A percentile compares a stretch with the other conserved stretches of the same genome.
Evolutionary conservation across 2,329 filamentous ascomycete genomes (phyloP).

Genomic region (Ceratocystis ficicola): DNA sequence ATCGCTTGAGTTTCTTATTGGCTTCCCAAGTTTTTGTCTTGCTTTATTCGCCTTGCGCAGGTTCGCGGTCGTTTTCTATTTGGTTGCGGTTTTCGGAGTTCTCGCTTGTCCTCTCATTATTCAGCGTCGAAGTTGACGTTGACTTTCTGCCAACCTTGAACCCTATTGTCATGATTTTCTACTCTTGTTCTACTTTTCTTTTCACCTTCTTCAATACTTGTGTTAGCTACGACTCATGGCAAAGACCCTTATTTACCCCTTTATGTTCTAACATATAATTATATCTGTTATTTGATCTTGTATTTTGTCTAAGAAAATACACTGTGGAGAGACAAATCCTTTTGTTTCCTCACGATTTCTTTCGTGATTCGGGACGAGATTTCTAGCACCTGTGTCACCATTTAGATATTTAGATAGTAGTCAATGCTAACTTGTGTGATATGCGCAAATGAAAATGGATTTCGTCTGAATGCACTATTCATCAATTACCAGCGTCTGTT

Average conservation of each 20-base stretch:
- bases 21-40: not conserved
- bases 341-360: too few species aligned
- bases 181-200: not conserved
- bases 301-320: too few species aligned
- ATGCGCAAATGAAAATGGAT: not conserved
- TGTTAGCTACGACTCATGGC: not conserved
- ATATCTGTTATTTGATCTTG: not conserved
- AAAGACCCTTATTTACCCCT: not conserved
- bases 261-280: conserved; percentile 10
- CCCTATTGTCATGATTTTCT: not conserved
- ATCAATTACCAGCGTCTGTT: not conserved
- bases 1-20: not conserved
- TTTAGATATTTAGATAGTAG: conserved; percentile 13
- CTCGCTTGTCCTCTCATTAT: not conserved
- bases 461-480: not conserved
- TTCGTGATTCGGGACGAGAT: not conserved
- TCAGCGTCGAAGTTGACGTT: not conserved
- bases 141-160: not conserved
- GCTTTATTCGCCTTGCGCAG: not conserved
- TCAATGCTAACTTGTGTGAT: not conserved
- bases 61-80: conserved; percentile 1
- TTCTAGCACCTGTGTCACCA: not conserved
- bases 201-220: not conserved
- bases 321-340: too few species aligned
- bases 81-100: not conserved